phyloP scores from a whole-genome alignment of 1,284 basidiomycete genomes.

The Veloporphyrellus conicus region DNA sequence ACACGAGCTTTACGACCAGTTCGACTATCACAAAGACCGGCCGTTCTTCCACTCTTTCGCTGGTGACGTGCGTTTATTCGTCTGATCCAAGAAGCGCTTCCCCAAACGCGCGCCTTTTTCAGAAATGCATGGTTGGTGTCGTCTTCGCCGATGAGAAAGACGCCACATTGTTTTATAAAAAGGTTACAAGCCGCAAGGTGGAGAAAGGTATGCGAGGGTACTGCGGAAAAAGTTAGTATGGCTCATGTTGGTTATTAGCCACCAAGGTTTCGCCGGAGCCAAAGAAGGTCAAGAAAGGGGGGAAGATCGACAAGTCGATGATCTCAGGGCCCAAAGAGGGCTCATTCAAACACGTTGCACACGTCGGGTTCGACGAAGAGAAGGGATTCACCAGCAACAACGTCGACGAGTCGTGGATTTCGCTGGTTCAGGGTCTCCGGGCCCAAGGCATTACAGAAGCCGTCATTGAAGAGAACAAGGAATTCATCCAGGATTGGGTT shows the following conservation, averaged over 20 bases:
- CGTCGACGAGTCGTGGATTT: conserved; percentile 91
- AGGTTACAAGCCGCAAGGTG: conserved; percentile 72
- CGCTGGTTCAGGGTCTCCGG: conserved; percentile 71
- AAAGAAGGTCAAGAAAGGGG: conserved; percentile 50
- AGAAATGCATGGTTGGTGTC: conserved; percentile 87
- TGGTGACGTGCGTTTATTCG: conserved; percentile 70
- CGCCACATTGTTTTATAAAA: conserved; percentile 86
- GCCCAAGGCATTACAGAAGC: conserved; percentile 63
- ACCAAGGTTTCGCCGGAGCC: conserved; percentile 54
- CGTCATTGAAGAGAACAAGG: conserved; percentile 72
- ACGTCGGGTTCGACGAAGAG: conserved; percentile 91
- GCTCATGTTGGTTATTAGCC: conserved; percentile 7
- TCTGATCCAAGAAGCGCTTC: background rate
- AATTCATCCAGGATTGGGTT: conserved; percentile 87
- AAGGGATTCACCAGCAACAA: conserved; percentile 83
- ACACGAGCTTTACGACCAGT: conserved; percentile 84
- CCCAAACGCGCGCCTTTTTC: conserved; percentile 5
- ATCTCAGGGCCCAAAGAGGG: conserved; percentile 79
- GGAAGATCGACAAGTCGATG: conserved; percentile 85
- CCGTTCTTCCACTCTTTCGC: conserved; percentile 93
- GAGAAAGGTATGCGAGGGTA: conserved; percentile 42
- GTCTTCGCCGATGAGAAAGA: conserved; percentile 89
- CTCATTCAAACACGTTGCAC: conserved; percentile 87
- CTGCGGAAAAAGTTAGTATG: background rate
- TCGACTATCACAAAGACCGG: conserved; percentile 83